Evolutionary conservation across 257 asterid genomes (phyloP), one percentile per base, ranked within the genome.

Genomic region (Mitragyna speciosa): DNA sequence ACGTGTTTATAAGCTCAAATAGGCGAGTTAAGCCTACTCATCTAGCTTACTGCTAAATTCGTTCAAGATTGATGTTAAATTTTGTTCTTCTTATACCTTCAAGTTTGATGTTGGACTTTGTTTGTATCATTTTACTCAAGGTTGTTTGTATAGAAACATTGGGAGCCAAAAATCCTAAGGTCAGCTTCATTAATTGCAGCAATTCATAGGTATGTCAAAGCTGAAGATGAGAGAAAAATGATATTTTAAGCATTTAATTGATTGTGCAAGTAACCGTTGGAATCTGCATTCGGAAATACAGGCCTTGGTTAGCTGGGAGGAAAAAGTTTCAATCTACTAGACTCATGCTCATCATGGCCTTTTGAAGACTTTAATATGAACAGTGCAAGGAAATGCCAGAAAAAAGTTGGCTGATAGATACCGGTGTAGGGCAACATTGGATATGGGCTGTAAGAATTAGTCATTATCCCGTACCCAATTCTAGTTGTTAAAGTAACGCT

Each of bases 381-480:
- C 82, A 76, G 91, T 80, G 86, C 87, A 78, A 85, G 75, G 77
- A 71, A 36, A 84, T 84, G 92, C 89, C 84, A 77, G 82, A 80
- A 78, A 78, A 84, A 85, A 83, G 85, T 76, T 56, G 72, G 84
- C 75, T 67, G 77, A 76, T 72, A 31, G 71, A 83, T 80, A 76
- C 86, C 76, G 80, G 83, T 70, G 88, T 87, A 86, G 83, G 87
- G 77, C 83, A 87, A 83, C 90, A 84, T 70, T 65, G 81, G 89
- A 87, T 84, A 90, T 90, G 93, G 84, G 86, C 78, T 83, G 84
- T 78, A 82, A 82, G 86, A 84, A 73, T 82, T 81, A 70, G 80
- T 83, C 80, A 85, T 81, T 70, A 80, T 81, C 82, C 83, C 61
- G 63, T 84, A 77, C 81, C 67, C 84, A 88, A 78, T 83, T 84